Evolutionary conservation across 2,329 filamentous ascomycete genomes (phyloP).

Genomic region (Lomentospora prolificans): DNA sequence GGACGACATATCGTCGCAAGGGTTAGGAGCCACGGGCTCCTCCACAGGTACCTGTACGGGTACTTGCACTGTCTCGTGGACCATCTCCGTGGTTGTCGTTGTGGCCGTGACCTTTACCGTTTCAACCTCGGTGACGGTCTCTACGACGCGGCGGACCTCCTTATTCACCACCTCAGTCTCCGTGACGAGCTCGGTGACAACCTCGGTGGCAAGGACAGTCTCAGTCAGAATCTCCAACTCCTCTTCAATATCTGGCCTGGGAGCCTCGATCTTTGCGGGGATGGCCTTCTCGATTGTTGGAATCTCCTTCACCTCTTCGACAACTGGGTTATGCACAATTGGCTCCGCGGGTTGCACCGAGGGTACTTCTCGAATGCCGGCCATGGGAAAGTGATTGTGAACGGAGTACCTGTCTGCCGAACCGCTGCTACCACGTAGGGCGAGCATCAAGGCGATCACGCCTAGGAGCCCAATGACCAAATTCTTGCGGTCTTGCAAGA

Average conservation of each 20-base stretch:
- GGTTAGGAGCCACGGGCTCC: background rate
- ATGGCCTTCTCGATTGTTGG: background rate
- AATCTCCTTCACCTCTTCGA: background rate
- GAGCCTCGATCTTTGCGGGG: background rate
- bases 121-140: slow-evolving; percentile 22
- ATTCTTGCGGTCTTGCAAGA: slow-evolving; percentile 50
- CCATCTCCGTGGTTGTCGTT: slow-evolving; percentile 23
- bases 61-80: slow-evolving; percentile 9
- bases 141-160: slow-evolving; percentile 22
- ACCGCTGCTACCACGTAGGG: slow-evolving; percentile 24
- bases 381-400: slow-evolving; percentile 6
- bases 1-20: no score
- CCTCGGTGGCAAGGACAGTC: slow-evolving; percentile 8
- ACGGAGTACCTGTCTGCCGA: slow-evolving; percentile 12
- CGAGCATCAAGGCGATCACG: slow-evolving; percentile 42
- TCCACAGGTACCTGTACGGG: background rate
- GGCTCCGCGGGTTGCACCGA: background rate
- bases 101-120: slow-evolving; percentile 16
- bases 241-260: background rate
- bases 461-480: slow-evolving; percentile 45
- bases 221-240: no score
- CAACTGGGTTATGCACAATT: background rate
- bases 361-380: slow-evolving; percentile 9
- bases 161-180: slow-evolving; percentile 12
- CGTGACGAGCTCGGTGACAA: slow-evolving; percentile 13